Base-by-base conservation (phyloP, 495 filamentous ascomycete genomes). In the Hypoxylon lenormandii region DNA sequence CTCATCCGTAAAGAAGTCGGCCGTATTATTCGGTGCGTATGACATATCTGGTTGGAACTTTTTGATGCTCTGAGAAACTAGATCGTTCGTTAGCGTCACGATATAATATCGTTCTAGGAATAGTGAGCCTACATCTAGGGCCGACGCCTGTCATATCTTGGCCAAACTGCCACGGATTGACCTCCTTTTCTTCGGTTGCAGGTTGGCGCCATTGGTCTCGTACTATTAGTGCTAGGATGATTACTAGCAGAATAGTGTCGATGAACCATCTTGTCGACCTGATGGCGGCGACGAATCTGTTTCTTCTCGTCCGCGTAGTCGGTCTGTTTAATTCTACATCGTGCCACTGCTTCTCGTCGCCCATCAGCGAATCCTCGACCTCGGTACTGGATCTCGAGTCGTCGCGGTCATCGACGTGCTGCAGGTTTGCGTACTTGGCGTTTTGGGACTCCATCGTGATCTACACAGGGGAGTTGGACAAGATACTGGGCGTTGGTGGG, bases 11-110 rank as follows among this genome's bases (percentile, higher is more conserved):
- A 83, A 83, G 75, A 83, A 82, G 30, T 80, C 77, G 21, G 80
- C 80, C 12, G 80, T 80, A 72, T 83, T 74, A 40, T 76, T 77
- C 6, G 81, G 81, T n/a, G 80, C 80, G 66, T 78, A 83, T 19
- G 80, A 78, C 45, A 75, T 72, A 69, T 83, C 79, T 28, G 69
- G 69, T 81, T 16, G 69, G 72, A 72, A 83, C 76, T 67, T 77
- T 72, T 16, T 76, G 73, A 83, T 77, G 68, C 76, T 72, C 15
- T 76, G 74, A n/a, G 77, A 73, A 54, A 83, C 80, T 81, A 38
- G 12, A 5, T 12, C n/a, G 18, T 5, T 57, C n/a, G 43, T 66
- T 46, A 58, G 26, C 18, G n/a, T 28, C 11, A 13, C 6, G 45
- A 26, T 7, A 11, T 43, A 45, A 62, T 28, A 65, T 28, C 52